Base-by-base conservation (phyloP, 1,284 basidiomycete species). In the Leccinum fuscescens region DNA sequence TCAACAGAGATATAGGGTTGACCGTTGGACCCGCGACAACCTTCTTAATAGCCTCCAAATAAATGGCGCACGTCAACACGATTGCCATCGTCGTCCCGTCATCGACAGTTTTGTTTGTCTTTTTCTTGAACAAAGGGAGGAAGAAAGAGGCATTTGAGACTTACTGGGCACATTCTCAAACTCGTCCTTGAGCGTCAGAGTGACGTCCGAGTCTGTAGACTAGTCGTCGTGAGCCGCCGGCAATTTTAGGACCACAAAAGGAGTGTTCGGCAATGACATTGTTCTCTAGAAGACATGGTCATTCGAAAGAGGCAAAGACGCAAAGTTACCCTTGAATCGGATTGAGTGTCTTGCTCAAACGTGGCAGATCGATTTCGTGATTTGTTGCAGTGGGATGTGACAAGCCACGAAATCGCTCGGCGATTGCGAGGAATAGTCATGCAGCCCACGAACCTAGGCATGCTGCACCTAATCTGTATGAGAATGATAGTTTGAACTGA, bases 1-100 rank as follows among this genome's bases (percentile, higher is more conserved):
- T 33, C 96, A 89, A 64, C 96, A 93, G 64, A 98, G 91, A 80
- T 94, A 98, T 99, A 46, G 96, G 96, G 82, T 98, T 98, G 85
- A 96, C 94, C 12, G 96, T 96, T 48, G 96, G 5, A 24, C 24
- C 24, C 24, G 24, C 24, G 24, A 24, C 95, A 62, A 98, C 96
- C 74, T 98, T 99, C 85, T 98, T 98, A 69, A 98, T 95, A 79
- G 96, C 96, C 78, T 99, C 96, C 0, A 94, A 85, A 80, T 98
- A 99, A 79, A 99, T 98, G 64, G 96, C 94, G 61, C 93, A 91
- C 9, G 96, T 94, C 62, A 98, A 89, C 57, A 98, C 96, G 39
- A 96, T 98, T 27, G 96, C 96, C 27, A 27, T 98, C 12, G 96
- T 99, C 27, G 27, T 7, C 27, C 0, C 27, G 27, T 27, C 27